Evolutionary conservation across 768 basidiomycete genomes (phyloP).

Genomic region (Kwoniella heveanensis): DNA sequence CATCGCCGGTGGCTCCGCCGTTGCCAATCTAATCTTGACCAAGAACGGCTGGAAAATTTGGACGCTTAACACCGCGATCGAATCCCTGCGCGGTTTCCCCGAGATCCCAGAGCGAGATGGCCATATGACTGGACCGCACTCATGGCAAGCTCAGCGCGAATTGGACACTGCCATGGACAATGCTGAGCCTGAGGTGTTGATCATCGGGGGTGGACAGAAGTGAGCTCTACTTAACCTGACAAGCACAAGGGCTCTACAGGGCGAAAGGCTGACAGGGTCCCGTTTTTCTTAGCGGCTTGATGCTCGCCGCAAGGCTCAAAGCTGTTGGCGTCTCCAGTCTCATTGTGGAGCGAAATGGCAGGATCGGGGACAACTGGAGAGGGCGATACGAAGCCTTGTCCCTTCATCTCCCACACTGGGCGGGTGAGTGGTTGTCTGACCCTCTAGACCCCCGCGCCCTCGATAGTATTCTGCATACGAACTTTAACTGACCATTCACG

Average conservation of each 20-base stretch:
- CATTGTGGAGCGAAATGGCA: constrained; percentile 61
- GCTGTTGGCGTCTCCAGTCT: constrained; percentile 63
- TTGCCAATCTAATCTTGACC: constrained; percentile 64
- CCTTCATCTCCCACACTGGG: constrained; percentile 58
- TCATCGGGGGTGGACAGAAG: constrained; percentile 37
- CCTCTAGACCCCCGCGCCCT: too few species aligned
- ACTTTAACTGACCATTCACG: too few species aligned
- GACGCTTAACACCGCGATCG: constrained; percentile 64
- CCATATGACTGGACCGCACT: constrained; percentile 19
- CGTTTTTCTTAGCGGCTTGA: constrained; percentile 58
- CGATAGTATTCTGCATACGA: too few species aligned
- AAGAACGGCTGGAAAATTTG: constrained; percentile 64
- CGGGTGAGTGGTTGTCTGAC: too few species aligned
- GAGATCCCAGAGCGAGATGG: constrained; percentile 48
- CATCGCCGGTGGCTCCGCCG: constrained; percentile 62
- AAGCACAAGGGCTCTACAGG: not conserved
- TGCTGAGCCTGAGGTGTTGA: constrained; percentile 16
- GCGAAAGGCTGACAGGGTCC: not conserved
- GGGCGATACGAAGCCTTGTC: constrained; percentile 68
- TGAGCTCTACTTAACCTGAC: constrained; percentile 8
- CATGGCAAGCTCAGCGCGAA: constrained; percentile 22
- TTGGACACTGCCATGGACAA: constrained; percentile 15
- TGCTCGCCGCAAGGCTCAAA: constrained; percentile 66
- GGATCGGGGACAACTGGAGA: constrained; percentile 48
- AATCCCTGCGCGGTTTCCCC: constrained; percentile 61